Evolutionary conservation across 169 alveolate genomes (phyloP).

Genomic region (Perkinsus olseni): DNA sequence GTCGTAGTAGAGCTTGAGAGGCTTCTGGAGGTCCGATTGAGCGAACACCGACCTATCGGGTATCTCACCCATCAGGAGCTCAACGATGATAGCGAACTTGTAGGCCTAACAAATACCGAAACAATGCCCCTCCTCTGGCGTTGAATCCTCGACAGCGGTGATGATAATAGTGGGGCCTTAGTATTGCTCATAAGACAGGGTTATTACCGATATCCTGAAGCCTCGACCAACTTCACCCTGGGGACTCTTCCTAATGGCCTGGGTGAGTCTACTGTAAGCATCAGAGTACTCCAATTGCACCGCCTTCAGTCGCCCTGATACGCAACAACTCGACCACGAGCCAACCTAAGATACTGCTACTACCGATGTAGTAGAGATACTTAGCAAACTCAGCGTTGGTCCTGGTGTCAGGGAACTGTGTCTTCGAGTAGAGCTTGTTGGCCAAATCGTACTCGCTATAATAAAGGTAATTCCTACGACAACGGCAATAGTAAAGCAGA

Average conservation of each 20-base stretch:
- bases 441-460: conserved; percentile 26
- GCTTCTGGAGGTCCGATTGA: conserved; percentile 60
- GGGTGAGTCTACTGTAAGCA: conserved; percentile 70
- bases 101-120: conserved; percentile 68
- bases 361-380: conserved; percentile 82
- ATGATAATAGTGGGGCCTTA: no score
- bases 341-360: neutral
- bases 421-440: conserved; percentile 20
- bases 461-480: conserved; percentile 5
- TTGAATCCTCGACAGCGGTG: neutral
- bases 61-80: conserved; percentile 90
- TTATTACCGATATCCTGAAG: conserved; percentile 59
- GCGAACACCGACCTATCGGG: conserved; percentile 85
- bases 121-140: no score
- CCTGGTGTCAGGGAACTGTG: conserved; percentile 74
- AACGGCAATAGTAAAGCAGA: neutral
- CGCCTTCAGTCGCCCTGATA: conserved; percentile 71
- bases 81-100: conserved; percentile 82
- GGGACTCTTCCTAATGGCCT: conserved; percentile 86
- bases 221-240: conserved; percentile 76
- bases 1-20: conserved; percentile 73
- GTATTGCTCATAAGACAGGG: neutral
- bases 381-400: conserved; percentile 88
- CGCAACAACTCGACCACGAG: neutral
- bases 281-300: conserved; percentile 85